Evolutionary conservation across 257 asterid genomes (phyloP), one percentile per base, ranked within the genome.

Genomic region (Nyctanthes arbortristis): DNA sequence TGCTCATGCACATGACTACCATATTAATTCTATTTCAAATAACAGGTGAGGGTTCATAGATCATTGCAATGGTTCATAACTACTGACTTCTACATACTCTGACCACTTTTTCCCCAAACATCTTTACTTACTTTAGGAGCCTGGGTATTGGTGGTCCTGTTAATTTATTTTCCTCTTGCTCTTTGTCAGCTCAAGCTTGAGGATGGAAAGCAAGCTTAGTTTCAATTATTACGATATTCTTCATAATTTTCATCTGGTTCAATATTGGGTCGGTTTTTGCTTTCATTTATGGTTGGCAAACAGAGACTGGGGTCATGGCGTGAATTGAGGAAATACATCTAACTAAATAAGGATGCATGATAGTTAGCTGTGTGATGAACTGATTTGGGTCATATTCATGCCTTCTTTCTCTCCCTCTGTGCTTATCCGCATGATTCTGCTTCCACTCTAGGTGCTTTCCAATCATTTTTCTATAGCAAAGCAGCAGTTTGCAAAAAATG

Each of bases 1-100:
- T 77, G 93, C 96, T 10, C 96, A 90, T 77, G 96, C 96, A 4
- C 96, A 90, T 72, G 96, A 90, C 77, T 90, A 90, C 82, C 96
- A 90, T 72, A 90, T 90, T 74, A 90, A 90, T 79, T 90, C 96
- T 60, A 90, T 90, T 80, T 90, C 96, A 66, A 90, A 70, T 77
- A 90, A 90, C 84, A 87, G 96, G 96, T 90, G 75, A 69, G 69
- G 34, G 36, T 72, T 49, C 75, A 65, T 25, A 39, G 35, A 25
- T 74, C 57, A 13, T 61, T 56, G 28, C 59, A 29, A 66, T 73
- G 73, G 27, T 35, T 27, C 37, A 25, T 61, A 63, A 36, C 37
- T 45, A 5, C 39, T 32, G 45, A 27, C 20, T 39, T 20, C 69
- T 73, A 58, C 54, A 31, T 63, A 75, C 14, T 35, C 29, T 36